Evolutionary conservation across 768 basidiomycete genomes (phyloP).

Genomic region (Termitomyces sp.): DNA sequence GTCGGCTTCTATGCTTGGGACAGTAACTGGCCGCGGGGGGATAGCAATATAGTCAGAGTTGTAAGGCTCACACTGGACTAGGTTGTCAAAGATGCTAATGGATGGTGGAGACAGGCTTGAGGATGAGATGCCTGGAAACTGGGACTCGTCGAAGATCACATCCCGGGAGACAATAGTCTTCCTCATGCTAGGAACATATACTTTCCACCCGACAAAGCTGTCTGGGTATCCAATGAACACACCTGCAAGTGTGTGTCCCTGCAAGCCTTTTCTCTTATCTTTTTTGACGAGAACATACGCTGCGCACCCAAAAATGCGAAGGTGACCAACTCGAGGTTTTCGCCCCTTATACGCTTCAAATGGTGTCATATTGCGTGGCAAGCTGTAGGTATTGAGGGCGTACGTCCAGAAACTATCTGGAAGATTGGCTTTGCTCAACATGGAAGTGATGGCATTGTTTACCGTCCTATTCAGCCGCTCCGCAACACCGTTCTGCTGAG

Average conservation of each 20-base stretch:
- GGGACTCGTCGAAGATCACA: slow-evolving; percentile 27
- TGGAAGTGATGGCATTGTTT: not conserved
- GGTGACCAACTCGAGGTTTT: slow-evolving; percentile 5
- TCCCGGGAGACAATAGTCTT: slow-evolving; percentile 19
- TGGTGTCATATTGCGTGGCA: too few relatives aligned
- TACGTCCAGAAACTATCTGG: not conserved
- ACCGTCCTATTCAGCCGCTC: not conserved
- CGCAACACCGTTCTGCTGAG: slow-evolving; percentile 4
- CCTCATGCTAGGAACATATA: slow-evolving; percentile 21
- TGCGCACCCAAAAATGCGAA: slow-evolving; percentile 31
- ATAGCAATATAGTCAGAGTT: not conserved
- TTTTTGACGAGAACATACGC: slow-evolving; percentile 30
- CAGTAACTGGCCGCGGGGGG: too few relatives aligned
- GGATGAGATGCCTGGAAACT: slow-evolving; percentile 19
- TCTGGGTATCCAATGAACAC: slow-evolving; percentile 28
- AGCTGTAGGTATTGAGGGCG: not conserved
- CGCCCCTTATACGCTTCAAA: not conserved
- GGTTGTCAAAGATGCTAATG: not conserved
- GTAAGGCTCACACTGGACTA: not conserved
- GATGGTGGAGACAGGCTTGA: not conserved
- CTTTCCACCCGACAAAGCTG: slow-evolving; percentile 22
- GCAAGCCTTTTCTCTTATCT: slow-evolving; percentile 22
- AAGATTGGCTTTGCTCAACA: not conserved
- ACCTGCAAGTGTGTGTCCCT: slow-evolving; percentile 20
- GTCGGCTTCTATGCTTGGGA: too few relatives aligned